Conservation (phyloP, 2,329 filamentous ascomycete species). For the Ramichloridium luteum region DNA sequence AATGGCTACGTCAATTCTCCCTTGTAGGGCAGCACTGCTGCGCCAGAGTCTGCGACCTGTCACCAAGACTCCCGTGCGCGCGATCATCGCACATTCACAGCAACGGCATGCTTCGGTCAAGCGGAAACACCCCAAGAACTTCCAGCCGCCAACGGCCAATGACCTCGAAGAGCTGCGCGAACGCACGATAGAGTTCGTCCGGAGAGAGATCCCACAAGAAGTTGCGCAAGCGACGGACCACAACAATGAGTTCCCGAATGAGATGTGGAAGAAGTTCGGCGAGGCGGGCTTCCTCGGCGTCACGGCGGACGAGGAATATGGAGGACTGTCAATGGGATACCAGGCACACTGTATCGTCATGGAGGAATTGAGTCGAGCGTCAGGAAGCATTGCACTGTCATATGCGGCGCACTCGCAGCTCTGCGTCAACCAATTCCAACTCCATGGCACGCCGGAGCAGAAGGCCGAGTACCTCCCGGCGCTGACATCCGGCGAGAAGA, state of each 20-base stretch:
- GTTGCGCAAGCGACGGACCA: slow-evolving; percentile 73
- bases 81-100: too few species aligned
- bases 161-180: slow-evolving; percentile 74
- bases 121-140: slow-evolving; percentile 54
- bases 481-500: slow-evolving; percentile 63
- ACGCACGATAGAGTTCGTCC: slow-evolving; percentile 74
- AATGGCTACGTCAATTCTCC: too few species aligned
- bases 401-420: slow-evolving; percentile 95
- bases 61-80: too few species aligned
- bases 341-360: slow-evolving; percentile 92
- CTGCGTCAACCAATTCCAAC: slow-evolving; percentile 88
- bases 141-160: slow-evolving; percentile 53
- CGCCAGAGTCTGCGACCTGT: too few species aligned
- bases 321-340: slow-evolving; percentile 83
- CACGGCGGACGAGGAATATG: slow-evolving; percentile 84
- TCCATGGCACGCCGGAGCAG: slow-evolving; percentile 71
- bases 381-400: slow-evolving; percentile 66
- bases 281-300: slow-evolving; percentile 84
- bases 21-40: slow-evolving; percentile 17
- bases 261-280: slow-evolving; percentile 90
- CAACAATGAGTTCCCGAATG: slow-evolving; percentile 73
- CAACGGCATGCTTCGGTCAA: slow-evolving; percentile 42
- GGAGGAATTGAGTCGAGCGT: slow-evolving; percentile 86
- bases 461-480: slow-evolving; percentile 70
- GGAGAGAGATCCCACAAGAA: slow-evolving; percentile 74